Conservation (phyloP, 495 filamentous ascomycete species). For the Aspergillus conjunctus region DNA sequence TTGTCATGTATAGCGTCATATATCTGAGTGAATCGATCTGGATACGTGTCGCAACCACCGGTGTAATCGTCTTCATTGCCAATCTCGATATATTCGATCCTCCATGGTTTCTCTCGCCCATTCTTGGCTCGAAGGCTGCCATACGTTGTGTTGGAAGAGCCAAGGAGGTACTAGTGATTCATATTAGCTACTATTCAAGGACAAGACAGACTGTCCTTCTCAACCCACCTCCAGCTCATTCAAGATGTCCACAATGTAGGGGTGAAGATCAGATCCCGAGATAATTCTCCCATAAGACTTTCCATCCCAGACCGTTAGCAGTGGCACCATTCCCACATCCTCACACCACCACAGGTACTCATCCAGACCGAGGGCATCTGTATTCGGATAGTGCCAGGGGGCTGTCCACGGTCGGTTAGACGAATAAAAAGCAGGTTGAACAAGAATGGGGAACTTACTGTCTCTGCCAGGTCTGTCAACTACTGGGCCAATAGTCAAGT, state of each 20-base stretch:
- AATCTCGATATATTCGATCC: conserved; percentile 52
- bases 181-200: conserved; percentile 3
- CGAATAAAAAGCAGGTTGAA: neutral
- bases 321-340: conserved; percentile 59
- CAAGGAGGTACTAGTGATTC: conserved; percentile 31
- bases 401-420: conserved; percentile 30
- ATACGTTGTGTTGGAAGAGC: conserved; percentile 34
- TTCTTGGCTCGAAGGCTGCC: conserved; percentile 46
- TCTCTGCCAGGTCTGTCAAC: conserved; percentile 62
- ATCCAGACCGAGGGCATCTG: conserved; percentile 58
- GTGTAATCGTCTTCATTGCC: conserved; percentile 60
- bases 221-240: conserved; percentile 60
- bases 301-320: conserved; percentile 63
- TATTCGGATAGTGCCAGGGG: conserved; percentile 63
- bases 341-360: conserved; percentile 71
- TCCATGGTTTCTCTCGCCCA: conserved; percentile 49
- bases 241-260: conserved; percentile 58
- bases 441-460: conserved; percentile 11
- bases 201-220: too few species aligned
- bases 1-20: conserved; percentile 45
- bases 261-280: conserved; percentile 35
- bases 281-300: conserved; percentile 57
- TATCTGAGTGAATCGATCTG: conserved; percentile 50
- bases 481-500: conserved; percentile 65
- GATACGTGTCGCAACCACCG: conserved; percentile 42